phyloP scores from a whole-genome alignment of 768 basidiomycete genomes.

The Hygrophoropsis aurantiaca region DNA sequence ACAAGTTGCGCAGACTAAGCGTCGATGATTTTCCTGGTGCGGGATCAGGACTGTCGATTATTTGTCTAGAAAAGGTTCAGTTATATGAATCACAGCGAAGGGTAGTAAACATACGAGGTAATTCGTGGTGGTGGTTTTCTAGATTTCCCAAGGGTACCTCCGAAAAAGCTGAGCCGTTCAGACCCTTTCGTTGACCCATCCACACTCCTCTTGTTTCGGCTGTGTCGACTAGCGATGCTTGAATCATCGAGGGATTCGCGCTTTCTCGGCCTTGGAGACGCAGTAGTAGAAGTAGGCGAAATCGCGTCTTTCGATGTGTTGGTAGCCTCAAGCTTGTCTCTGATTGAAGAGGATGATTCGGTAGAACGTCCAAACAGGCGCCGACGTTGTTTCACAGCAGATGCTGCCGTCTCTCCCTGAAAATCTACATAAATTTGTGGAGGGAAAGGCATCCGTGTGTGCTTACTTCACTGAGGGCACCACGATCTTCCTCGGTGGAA shows the following conservation, averaged over 20 bases:
- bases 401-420: constrained; percentile 52
- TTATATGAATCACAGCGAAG: constrained; percentile 1
- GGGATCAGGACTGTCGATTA: constrained; percentile 34
- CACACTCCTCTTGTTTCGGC: constrained; percentile 48
- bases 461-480: constrained; percentile 69
- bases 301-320: constrained; percentile 23
- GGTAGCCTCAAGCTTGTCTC: constrained; percentile 33
- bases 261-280: constrained; percentile 18
- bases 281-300: constrained; percentile 21
- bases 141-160: constrained; percentile 59
- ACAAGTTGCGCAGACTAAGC: constrained; percentile 51
- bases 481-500: constrained; percentile 50
- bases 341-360: constrained; percentile 30
- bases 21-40: constrained; percentile 44
- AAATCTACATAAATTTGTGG: constrained; percentile 2
- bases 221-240: constrained; percentile 29
- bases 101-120: constrained; percentile 50
- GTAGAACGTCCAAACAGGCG: constrained; percentile 62
- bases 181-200: constrained; percentile 45
- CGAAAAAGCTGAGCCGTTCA: constrained; percentile 84
- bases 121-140: constrained; percentile 83
- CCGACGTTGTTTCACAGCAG: constrained; percentile 42
- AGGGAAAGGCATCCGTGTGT: constrained; percentile 1
- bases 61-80: constrained; percentile 20
- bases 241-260: constrained; percentile 25